These are phyloP conservation scores for Aspergillus texensis DNA, from an alignment of 2,329 filamentous ascomycete genomes.

Conservation along the genomic window DNA sequence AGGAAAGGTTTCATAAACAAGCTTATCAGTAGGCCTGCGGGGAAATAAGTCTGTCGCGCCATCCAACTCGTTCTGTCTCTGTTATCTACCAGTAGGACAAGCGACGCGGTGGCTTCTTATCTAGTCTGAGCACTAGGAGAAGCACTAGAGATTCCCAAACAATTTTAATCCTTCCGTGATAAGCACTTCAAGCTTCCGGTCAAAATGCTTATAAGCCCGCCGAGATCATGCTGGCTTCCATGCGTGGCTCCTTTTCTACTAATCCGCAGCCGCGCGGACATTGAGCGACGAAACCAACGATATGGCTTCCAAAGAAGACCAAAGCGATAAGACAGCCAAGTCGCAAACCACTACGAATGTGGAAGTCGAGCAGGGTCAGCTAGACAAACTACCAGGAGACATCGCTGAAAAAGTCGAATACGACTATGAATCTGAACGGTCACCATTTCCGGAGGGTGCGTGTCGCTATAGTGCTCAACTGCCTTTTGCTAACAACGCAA, in stretches of 20 bases:
- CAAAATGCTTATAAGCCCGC: slow-evolving; percentile 7
- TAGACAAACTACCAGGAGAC: slow-evolving; percentile 13
- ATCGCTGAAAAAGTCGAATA: slow-evolving; percentile 19
- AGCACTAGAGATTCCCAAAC: neutral
- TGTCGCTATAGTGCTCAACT: neutral
- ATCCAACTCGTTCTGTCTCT: neutral
- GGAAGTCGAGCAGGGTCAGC: slow-evolving; percentile 18
- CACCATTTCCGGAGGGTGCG: slow-evolving; percentile 29
- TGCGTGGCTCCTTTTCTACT: no score
- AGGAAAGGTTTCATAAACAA: neutral
- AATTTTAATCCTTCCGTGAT: no score
- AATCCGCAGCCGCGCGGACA: neutral
- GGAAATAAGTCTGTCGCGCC: neutral
- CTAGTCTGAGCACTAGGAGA: neutral
- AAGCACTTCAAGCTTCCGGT: neutral
- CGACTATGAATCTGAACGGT: slow-evolving; percentile 29
- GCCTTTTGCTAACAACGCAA: neutral
- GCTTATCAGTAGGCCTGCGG: neutral
- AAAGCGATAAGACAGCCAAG: slow-evolving; percentile 3
- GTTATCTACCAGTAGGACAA: neutral
- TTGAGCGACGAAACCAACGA: neutral
- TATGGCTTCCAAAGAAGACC: slow-evolving; percentile 19
- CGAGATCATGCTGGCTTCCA: neutral
- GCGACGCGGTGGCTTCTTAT: neutral
- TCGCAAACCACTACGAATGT: slow-evolving; percentile 10